Base-by-base conservation (phyloP, 2,329 filamentous ascomycete species). In the Beauveria brongniartii region DNA sequence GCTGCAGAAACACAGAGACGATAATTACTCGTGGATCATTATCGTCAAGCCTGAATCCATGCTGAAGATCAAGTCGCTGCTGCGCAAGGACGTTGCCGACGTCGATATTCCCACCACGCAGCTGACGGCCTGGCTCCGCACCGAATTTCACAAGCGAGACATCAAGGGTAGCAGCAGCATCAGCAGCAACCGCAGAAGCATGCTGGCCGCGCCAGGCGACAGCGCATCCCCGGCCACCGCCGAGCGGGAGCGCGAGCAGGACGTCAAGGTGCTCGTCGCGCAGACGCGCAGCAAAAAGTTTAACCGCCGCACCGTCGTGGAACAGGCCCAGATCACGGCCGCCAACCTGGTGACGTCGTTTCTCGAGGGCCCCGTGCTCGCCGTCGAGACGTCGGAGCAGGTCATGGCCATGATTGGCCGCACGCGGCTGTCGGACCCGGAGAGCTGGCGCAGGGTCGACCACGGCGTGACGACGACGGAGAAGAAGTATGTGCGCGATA, bases 261-360 rank as follows among this genome's bases (percentile, higher is more conserved):
- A 93, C 61, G 92, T 97, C 51, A 87, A 89, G 63, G 88, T 97
- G n/a, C 81, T 97, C 4, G 82, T 92, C 6, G 85, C 90, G 1
- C 88, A 90, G 61, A 92, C 91, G 55, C 86, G 88, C 67, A 91
- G 87, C 73, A 97, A 96, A 75, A 97, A 97, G 77, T 90, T 89
- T 64, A 97, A 96, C 74, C 86, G 93, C 58, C 86, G 87, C 69
- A 87, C 87, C 30, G 91, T 97, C 55, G 87, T 97, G 53, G 91
- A 96, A 71, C 89, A 92, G 65, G 88, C 88, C 63, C 85, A 85
- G 73, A 72, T 70, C 61, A 80, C 77, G 64, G 80, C 79, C 5
- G 80, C 83, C 34, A 83, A 82, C 61, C 79, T 92, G 41, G 81
- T 91, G 14, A 83, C 88, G 37, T 83, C 83, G 5, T 91, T 91